Base-by-base conservation (phyloP, 495 filamentous ascomycete species). In the Cenococcum geophilum region DNA sequence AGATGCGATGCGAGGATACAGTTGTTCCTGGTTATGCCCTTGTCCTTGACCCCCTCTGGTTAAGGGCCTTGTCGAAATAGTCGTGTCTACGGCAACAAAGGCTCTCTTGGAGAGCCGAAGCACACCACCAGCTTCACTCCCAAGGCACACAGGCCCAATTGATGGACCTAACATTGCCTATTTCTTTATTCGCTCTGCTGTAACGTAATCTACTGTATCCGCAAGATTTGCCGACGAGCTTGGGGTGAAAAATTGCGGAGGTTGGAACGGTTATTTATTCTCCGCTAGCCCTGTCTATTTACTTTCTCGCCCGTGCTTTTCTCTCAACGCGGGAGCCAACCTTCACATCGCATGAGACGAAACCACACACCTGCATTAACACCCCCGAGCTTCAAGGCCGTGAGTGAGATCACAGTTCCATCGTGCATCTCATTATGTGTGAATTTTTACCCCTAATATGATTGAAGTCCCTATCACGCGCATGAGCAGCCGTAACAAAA, bases 21-120 rank as follows among this genome's bases (percentile, higher is more conserved):
- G 49, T 32, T 27, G 49, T 52, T 23, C 49, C 49, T 52, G 49
- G 23, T 6, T 18, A 52, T 52, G 49, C 49, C 40, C 40, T 52
- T 25, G 49, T 32, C 49, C 49, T 0, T 52, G 22, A 4, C 49
- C 49, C 6, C 4, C 4, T 18, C 27, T 32, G 27, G 27, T 45
- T 10, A 45, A 45, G 40, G 40, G 40, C 18, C 18, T 45, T 45
- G 18, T 45, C 14, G 40, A 45, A 14, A 14, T 45, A 18, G 40
- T 45, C 40, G 40, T 45, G 40, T 45, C 27, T 32, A 32, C 27
- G 27, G 27, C 27, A 32, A 32, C 27, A 32, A 2, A 32, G 27
- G 27, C 27, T 32, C 27, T 32, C 27, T 32, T 32, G 27, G 27
- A 32, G 27, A 32, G 27, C 27, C 27, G 27, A 32, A 32, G 27